Evolutionary conservation across 805 yeast species (phyloP).

Genomic region (Lipomyces orientalis): DNA sequence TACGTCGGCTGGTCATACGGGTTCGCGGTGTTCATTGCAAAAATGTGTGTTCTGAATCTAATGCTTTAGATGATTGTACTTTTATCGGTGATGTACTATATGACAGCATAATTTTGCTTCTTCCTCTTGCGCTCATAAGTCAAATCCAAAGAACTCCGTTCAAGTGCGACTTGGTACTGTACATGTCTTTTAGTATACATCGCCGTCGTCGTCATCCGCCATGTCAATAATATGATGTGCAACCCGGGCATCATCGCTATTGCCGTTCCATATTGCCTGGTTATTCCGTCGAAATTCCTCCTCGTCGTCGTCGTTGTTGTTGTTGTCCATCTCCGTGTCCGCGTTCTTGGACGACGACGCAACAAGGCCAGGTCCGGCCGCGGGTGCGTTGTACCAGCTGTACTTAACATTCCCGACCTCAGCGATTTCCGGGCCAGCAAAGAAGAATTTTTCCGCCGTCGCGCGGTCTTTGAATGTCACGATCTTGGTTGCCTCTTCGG

Average conservation of each 20-base stretch:
- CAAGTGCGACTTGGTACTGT: not conserved
- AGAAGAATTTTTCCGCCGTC: slow-evolving; percentile 46
- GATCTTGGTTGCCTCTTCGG: slow-evolving; percentile 19
- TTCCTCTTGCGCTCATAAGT: too few species aligned
- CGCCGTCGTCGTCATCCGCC: slow-evolving; percentile 28
- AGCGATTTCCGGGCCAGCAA: slow-evolving; percentile 14
- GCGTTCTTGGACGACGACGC: slow-evolving; percentile 11
- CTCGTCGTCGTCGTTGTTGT: slow-evolving; percentile 14
- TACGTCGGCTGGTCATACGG: not conserved
- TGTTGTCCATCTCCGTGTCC: slow-evolving; percentile 21
- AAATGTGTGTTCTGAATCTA: not conserved
- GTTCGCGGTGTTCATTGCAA: not conserved
- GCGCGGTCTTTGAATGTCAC: slow-evolving; percentile 47
- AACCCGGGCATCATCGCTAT: not conserved
- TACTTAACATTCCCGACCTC: slow-evolving; percentile 17
- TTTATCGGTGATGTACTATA: too few species aligned
- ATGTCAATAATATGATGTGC: not conserved
- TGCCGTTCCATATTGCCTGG: slow-evolving; percentile 13
- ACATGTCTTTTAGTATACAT: slow-evolving; percentile 17
- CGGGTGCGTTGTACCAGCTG: slow-evolving; percentile 25
- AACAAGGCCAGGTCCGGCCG: slow-evolving; percentile 5
- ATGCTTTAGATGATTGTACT: too few species aligned
- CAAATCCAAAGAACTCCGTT: not conserved
- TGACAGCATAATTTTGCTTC: too few species aligned
- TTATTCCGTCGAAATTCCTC: slow-evolving; percentile 18